Base-by-base conservation (phyloP, 164 flowering plant genomes). In the Pachysandra terminalis region DNA sequence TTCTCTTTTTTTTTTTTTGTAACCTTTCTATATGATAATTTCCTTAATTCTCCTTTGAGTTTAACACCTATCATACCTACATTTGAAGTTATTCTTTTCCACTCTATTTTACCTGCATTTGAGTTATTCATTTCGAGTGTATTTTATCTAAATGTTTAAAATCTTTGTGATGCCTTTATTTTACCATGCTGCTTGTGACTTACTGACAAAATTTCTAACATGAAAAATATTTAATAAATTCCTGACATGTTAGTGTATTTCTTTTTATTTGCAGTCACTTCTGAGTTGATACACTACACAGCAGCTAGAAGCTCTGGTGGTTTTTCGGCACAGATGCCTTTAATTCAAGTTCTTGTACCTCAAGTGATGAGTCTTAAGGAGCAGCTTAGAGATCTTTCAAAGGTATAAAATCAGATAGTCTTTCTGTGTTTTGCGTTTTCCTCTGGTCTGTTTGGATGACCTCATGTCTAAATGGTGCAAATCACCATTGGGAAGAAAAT, bases 271-370 rank as follows among this genome's bases (percentile, higher is more conserved):
- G 84, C 93, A 96, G 99, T 90, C 53, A 77, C 89, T 58, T 96
- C 96, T 57, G 99, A 93, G 81, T 80, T 96, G 79, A 96, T 96
- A 78, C 97, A 90, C 78, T 91, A 89, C 79, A 79, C 98, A 25
- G 78, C 90, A 68, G 78, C 84, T 0, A 83, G 78, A 74, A 80
- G 77, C 68, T 74, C 82, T 27, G 86, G 82, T 73, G 93, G 80
- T 75, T 72, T 83, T 69, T 68, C 91, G 66, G 83, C 75, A n/a
- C 92, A 95, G 61, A 85, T 91, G 91, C 96, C 99, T 19, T 81
- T 96, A 66, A 88, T 96, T 80, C 97, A 96, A 82, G 90, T 84
- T 22, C 81, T 96, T 84, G 99, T 90, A 53, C 98, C 99, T 68
- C 90, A 77, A 70, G 88, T 96, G 56, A 90, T 96, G 97, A 82